Percentiles rank a stretch among this genome's conserved stretches.
phyloP scores from a whole-genome alignment of 129 eudicot genomes.

The Erigeron canadensis region DNA sequence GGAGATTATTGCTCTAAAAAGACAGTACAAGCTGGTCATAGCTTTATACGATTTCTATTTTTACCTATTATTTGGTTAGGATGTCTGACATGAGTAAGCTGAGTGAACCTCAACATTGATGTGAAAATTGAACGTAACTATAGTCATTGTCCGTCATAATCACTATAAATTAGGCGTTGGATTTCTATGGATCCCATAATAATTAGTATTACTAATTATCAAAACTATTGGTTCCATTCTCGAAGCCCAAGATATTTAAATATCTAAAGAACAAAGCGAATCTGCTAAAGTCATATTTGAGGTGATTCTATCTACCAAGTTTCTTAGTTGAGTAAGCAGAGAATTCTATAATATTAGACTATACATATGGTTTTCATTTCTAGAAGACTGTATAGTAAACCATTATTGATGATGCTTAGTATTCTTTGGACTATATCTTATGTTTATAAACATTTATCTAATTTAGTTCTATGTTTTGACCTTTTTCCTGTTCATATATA shows the following conservation, averaged over 20 bases:
- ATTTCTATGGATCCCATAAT: not conserved
- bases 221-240: not conserved
- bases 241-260: not conserved
- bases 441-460: not conserved
- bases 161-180: not conserved
- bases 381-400: not conserved
- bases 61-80: too few relatives aligned
- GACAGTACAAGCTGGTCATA: not conserved
- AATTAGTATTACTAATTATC: not conserved
- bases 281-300: not conserved
- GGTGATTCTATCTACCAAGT: not conserved
- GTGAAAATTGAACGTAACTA: too few relatives aligned
- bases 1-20: not conserved
- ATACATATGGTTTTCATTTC: not conserved
- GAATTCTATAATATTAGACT: not conserved
- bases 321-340: not conserved
- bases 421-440: slow-evolving; percentile 9
- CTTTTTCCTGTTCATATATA: slow-evolving; percentile 17
- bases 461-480: not conserved
- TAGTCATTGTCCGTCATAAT: too few relatives aligned
- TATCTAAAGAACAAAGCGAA: not conserved
- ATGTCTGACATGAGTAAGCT: too few relatives aligned
- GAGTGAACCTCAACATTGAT: too few relatives aligned
- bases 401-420: slow-evolving; percentile 13
- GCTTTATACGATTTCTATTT: too few relatives aligned